Evolutionary conservation across 768 basidiomycete genomes (phyloP), one percentile per base, ranked within the genome.

Genomic region (Tulasnella sp.): DNA sequence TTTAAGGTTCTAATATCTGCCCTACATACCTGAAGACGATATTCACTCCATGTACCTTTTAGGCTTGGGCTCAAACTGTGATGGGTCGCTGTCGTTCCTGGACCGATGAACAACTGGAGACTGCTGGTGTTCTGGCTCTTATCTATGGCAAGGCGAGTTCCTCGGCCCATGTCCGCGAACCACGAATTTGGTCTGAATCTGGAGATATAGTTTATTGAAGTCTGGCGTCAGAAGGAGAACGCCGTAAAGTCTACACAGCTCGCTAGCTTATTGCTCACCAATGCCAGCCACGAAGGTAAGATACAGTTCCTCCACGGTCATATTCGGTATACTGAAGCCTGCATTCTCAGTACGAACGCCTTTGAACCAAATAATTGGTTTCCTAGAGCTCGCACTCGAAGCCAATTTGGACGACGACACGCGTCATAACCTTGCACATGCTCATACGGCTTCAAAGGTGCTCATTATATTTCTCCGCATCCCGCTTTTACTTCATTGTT

Each of bases 81-180:
- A 87, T 88, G 9, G 92, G 92, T 5, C 86, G 90, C 77, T 90
- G 88, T 80, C 86, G 91, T 44, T 85, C 86, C 11, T 95, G 93
- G 93, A 90, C 92, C 10, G 92, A 94, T 77, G 93, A 94, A 82
- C 92, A 94, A 82, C 82, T 94, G 51, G 93, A 94, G 83, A 94
- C 92, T 1, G 93, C 92, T 1, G 90, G 91, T 48, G 92, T 94
- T 15, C 84, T 94, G 20, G 90, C 92, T 7, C 84, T 94, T 32
- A 91, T 94, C 7, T 94, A 94, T 81, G 91, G 91, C 55, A 91
- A 91, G 86, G 90, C 89, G 71, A 20, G 83, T 81, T 11, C 29
- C 70, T 72, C 37, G 70, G 5, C 29, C 37, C n/a, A 37, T 23
- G 29, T 23, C 11, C 39, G 10, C 20, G 39, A 18, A 51, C 23